A percentile compares a stretch with the other conserved stretches of the same genome.
phyloP scores from a whole-genome alignment of 2,329 filamentous ascomycete genomes.

The Botrytis porri region DNA sequence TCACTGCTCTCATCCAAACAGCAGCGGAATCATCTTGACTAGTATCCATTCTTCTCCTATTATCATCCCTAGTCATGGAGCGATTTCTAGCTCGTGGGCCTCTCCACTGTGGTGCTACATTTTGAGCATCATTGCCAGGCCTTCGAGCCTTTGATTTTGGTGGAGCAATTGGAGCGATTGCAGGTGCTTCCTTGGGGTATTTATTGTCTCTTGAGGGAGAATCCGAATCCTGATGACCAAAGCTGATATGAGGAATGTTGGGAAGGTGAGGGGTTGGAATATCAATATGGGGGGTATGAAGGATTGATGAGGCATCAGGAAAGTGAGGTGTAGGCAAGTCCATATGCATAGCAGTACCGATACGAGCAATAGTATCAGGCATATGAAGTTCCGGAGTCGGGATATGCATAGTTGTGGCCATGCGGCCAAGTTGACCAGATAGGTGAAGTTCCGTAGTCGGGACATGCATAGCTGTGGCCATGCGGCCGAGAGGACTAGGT shows the following conservation, averaged over 20 bases:
- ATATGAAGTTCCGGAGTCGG: neutral
- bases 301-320: neutral
- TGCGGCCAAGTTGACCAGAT: neutral
- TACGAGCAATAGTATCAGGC: neutral
- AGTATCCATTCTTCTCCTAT: constrained; percentile 14
- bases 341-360: neutral
- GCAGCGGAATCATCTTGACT: constrained; percentile 18
- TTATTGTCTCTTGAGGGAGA: neutral
- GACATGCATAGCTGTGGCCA: neutral
- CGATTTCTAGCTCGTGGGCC: constrained; percentile 16
- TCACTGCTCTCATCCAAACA: constrained; percentile 18
- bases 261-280: neutral
- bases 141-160: neutral
- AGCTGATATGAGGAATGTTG: neutral
- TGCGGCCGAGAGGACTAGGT: neutral
- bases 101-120: constrained; percentile 12
- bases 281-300: constrained; percentile 6
- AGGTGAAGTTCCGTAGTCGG: neutral
- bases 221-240: neutral
- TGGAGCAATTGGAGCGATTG: neutral
- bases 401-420: neutral
- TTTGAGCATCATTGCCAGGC: neutral
- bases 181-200: neutral
- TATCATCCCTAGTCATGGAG: constrained; percentile 9
- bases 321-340: neutral